Evolutionary conservation across 228 moss, liverwort and hornwort species (phyloP).

Genomic region (Sphagnum magellanicum): DNA sequence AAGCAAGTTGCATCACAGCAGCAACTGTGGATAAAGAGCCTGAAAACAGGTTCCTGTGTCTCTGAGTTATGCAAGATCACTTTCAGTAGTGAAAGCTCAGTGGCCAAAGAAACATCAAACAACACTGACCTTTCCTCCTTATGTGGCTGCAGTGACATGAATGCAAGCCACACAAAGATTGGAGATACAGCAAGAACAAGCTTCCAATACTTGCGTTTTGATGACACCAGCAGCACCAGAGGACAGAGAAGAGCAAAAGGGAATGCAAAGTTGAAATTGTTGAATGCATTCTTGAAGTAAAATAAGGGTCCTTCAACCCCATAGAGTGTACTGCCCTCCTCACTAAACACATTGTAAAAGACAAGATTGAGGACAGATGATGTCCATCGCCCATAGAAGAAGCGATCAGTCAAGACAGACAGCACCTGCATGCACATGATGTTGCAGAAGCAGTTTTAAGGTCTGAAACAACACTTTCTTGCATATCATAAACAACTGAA

Average conservation of each 20-base stretch:
- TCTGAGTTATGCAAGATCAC: neutral
- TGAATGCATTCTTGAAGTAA: slow-evolving; percentile 79
- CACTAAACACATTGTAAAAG: slow-evolving; percentile 72
- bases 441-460: neutral
- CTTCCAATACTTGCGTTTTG: slow-evolving; percentile 31
- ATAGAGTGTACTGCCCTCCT: slow-evolving; percentile 80
- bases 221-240: slow-evolving; percentile 39
- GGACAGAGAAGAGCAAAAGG: slow-evolving; percentile 66
- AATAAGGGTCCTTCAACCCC: slow-evolving; percentile 80
- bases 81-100: neutral
- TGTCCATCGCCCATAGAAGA: slow-evolving; percentile 90
- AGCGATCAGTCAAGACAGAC: slow-evolving; percentile 64
- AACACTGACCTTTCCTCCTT: slow-evolving; percentile 83
- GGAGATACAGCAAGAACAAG: slow-evolving; percentile 65
- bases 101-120: neutral
- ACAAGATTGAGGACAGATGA: slow-evolving; percentile 85
- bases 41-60: too few relatives aligned
- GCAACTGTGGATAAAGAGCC: too few relatives aligned
- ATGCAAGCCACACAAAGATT: slow-evolving; percentile 78
- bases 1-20: neutral
- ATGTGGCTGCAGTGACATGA: slow-evolving; percentile 91
- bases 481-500: neutral
- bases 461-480: neutral
- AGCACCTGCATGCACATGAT: slow-evolving; percentile 27
- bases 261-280: slow-evolving; percentile 86